phyloP scores from a whole-genome alignment of 2,329 filamentous ascomycete species.

The Venturia nashicola region DNA sequence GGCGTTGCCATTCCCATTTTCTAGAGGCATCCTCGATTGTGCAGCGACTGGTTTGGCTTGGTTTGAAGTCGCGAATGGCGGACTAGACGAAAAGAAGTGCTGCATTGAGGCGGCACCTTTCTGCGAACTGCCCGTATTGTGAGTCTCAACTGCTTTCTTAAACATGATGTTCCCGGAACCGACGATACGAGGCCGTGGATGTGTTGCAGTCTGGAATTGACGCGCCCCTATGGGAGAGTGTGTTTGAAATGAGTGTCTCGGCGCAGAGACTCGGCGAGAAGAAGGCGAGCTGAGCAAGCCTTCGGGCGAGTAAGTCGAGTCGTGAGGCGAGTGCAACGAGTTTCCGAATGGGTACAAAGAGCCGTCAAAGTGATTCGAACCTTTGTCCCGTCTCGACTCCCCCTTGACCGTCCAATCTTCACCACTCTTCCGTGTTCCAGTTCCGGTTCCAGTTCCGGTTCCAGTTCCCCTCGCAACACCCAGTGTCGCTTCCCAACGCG shows the following conservation, averaged over 20 bases:
- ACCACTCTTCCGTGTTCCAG: not conserved
- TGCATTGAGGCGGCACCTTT: not conserved
- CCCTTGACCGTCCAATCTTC: not conserved
- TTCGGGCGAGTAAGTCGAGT: not conserved
- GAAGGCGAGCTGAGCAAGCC: not conserved
- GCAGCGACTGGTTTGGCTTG: not conserved
- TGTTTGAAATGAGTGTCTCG: not conserved
- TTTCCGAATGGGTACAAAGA: not conserved
- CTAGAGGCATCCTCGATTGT: not conserved
- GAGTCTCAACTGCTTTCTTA: slow-evolving; percentile 3
- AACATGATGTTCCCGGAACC: slow-evolving; percentile 8
- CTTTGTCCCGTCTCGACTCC: not conserved
- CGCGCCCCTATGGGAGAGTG: not conserved
- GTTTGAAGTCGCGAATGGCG: not conserved
- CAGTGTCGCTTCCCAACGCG: not conserved
- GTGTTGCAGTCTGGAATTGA: not conserved
- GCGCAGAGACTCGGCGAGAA: not conserved
- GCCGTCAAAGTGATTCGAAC: not conserved
- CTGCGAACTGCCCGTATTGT: not conserved
- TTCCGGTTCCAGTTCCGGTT: not conserved
- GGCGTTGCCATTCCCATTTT: not conserved
- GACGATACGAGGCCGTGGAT: slow-evolving; percentile 3
- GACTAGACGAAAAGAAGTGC: not conserved
- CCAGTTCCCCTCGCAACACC: not conserved
- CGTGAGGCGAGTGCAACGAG: not conserved